Base-by-base conservation (phyloP, 2,329 filamentous ascomycete genomes). In the Xylaria sp. region DNA sequence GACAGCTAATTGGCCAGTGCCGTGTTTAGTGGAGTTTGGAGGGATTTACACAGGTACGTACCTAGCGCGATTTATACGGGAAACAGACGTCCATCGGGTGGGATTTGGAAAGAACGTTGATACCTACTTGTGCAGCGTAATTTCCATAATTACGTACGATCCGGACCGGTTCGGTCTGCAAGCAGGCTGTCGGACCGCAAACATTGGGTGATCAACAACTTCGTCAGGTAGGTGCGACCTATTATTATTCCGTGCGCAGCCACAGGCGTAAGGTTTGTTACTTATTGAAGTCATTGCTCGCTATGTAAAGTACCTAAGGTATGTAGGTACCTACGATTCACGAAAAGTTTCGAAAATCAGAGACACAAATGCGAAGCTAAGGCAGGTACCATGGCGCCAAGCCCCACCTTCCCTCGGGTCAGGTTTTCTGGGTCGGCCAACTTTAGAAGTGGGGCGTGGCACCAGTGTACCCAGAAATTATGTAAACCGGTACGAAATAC, bases 21-120 rank as follows among this genome's bases (percentile, higher is more conserved):
- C 46, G 37, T 53, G 46, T 3, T 47, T 58, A 57, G 62, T 51
- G 62, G 62, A 59, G 58, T 52, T 55, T 53, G 60, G 52, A 62
- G 51, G 57, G 60, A 64, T 62, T 64, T 34, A 55, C 37, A 13
- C 23, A 42, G 9, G 37, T 42, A 42, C 37, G 11, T 42, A 9
- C 11, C 37, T 42, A 42, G 37, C 37, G 37, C 37, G 37, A 42
- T 42, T 42, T 42, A 42, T 42, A 10, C 37, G 37, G 37, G 11
- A 30, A 30, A 30, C 23, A 30, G 23, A 30, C 23, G 23, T 30
- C 23, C 23, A 30, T 30, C 23, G 23, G 8, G 37, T 42, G 37
- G 37, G 37, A 42, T 42, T 42, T 42, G 37, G 37, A 42, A 42
- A 42, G 37, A 42, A 13, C 37, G 37, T 42, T 42, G 37, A 42